A percentile compares a stretch with the other conserved stretches of the same genome.
phyloP scores from a whole-genome alignment of 257 asterid species.

The Solanum rostratum region DNA sequence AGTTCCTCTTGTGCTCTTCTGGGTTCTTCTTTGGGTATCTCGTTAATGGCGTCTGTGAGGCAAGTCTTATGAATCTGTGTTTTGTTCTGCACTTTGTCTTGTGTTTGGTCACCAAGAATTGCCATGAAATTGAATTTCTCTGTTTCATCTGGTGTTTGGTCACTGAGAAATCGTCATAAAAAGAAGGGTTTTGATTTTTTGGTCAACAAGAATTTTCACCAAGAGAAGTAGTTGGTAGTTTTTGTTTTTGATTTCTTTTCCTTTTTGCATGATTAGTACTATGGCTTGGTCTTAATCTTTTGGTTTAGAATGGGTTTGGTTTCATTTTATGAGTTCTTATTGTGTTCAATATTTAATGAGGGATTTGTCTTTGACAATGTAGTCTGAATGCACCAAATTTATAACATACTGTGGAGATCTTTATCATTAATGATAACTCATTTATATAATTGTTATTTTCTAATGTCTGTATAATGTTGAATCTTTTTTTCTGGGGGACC shows the following conservation, averaged over 20 bases:
- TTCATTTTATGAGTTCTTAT: background rate
- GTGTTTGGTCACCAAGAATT: background rate
- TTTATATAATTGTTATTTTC: background rate
- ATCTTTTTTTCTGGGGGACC: background rate
- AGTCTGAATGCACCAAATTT: background rate
- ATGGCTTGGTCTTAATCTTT: background rate
- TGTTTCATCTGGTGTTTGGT: background rate
- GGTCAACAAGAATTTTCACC: background rate
- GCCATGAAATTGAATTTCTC: background rate
- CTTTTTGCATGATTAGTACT: background rate
- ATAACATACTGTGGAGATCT: background rate
- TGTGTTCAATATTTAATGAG: background rate
- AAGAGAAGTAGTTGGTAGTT: background rate
- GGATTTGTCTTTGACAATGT: background rate
- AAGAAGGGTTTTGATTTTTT: background rate
- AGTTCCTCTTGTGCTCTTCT: slow-evolving; percentile 70
- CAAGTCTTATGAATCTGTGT: slow-evolving; percentile 3
- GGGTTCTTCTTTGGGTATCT: slow-evolving; percentile 96
- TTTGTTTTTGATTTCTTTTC: background rate
- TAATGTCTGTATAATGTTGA: background rate
- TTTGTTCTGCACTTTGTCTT: background rate
- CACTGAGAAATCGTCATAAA: background rate
- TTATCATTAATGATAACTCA: background rate
- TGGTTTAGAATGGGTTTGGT: background rate
- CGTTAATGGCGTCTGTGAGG: slow-evolving; percentile 92